Evolutionary conservation across 202 grass and related monocot genomes (phyloP).

Genomic region (Zoysia matrella): DNA sequence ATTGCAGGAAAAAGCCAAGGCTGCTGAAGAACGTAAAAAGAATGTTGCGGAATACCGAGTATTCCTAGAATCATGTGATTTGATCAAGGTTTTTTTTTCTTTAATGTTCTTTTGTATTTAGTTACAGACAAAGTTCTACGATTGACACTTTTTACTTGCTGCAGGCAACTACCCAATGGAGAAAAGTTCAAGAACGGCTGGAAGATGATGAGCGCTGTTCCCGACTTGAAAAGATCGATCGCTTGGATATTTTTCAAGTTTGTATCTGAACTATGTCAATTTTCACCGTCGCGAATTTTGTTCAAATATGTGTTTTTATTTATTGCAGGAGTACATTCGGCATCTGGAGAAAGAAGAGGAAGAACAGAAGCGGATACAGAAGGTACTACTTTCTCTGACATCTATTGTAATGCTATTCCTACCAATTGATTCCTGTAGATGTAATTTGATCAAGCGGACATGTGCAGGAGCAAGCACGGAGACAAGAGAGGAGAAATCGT

Average conservation of each 20-base stretch:
- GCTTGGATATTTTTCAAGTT: constrained; percentile 94
- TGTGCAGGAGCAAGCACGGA: constrained; percentile 72
- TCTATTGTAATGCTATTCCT: neutral
- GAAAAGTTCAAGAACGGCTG: no score
- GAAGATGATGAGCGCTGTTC: no score
- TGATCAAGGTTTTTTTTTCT: constrained; percentile 80
- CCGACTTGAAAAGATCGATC: constrained; percentile 37
- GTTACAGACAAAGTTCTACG: constrained; percentile 1
- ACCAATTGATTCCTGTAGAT: neutral
- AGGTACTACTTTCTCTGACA: constrained; percentile 51
- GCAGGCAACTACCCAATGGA: no score
- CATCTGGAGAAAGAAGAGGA: no score
- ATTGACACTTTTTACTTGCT: no score
- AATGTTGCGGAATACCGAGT: constrained; percentile 71
- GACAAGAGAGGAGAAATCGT: constrained; percentile 52
- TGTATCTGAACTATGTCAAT: constrained; percentile 42
- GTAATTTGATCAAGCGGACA: neutral
- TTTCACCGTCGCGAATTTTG: constrained; percentile 31
- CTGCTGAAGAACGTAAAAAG: constrained; percentile 78
- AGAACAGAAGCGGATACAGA: neutral
- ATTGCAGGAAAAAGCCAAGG: constrained; percentile 89
- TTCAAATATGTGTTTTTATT: constrained; percentile 3
- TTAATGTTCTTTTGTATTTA: constrained; percentile 28
- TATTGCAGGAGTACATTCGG: no score
- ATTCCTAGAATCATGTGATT: constrained; percentile 42